A percentile compares a stretch with the other conserved stretches of the same genome.
Evolutionary conservation across 2,329 filamentous ascomycete genomes (phyloP).

Genomic region (Colletotrichum zoysiae): DNA sequence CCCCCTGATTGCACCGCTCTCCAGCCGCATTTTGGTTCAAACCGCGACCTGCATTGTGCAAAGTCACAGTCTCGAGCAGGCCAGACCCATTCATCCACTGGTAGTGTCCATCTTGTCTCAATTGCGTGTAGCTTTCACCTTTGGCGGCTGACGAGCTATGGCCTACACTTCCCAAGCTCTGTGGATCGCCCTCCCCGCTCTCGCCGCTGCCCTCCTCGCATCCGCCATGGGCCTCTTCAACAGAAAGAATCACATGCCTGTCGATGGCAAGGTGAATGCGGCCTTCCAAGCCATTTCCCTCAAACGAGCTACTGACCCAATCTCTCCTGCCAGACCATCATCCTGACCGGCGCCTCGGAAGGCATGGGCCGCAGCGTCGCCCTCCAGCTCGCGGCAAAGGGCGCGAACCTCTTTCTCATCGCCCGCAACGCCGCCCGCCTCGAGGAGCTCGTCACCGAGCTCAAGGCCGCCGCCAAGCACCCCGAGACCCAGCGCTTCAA

Average conservation of each 20-base stretch:
- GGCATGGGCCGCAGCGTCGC: slow-evolving; percentile 88
- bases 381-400: slow-evolving; percentile 80
- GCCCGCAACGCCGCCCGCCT: slow-evolving; percentile 84
- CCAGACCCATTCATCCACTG: background rate
- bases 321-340: slow-evolving; percentile 72
- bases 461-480: slow-evolving; percentile 75
- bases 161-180: slow-evolving; percentile 53
- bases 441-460: slow-evolving; percentile 68
- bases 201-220: slow-evolving; percentile 53
- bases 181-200: slow-evolving; percentile 63
- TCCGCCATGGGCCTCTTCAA: slow-evolving; percentile 76
- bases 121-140: background rate
- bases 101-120: background rate
- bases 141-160: background rate
- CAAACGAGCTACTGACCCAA: slow-evolving; percentile 2
- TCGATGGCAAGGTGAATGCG: slow-evolving; percentile 80
- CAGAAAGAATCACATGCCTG: slow-evolving; percentile 81
- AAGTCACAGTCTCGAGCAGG: background rate
- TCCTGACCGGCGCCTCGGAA: slow-evolving; percentile 92
- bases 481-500: slow-evolving; percentile 81
- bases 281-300: slow-evolving; percentile 1
- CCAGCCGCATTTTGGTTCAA: background rate
- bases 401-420: slow-evolving; percentile 88
- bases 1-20: background rate
- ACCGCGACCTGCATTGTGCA: background rate